Conservation (phyloP, 108 stramenopile species). For the Craspedostauros australis region DNA sequence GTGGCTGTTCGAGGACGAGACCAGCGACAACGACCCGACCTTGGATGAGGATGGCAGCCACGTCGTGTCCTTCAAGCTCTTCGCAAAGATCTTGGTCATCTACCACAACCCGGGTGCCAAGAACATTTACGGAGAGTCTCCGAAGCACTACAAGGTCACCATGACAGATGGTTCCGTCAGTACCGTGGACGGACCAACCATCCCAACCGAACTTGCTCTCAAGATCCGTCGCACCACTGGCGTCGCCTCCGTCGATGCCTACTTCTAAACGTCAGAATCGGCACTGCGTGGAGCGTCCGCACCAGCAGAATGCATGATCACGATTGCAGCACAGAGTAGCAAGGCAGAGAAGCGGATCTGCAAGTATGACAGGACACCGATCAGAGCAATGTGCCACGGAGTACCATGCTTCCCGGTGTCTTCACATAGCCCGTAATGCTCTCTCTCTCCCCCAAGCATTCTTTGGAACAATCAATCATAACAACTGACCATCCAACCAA, state of each 20-base stretch:
- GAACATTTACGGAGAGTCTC: constrained; percentile 64
- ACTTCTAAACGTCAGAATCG: constrained; percentile 76
- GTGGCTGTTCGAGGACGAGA: constrained; percentile 82
- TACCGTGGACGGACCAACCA: constrained; percentile 46
- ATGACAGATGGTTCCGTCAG: constrained; percentile 65
- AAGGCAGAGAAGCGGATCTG: too few species aligned
- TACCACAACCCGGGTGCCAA: constrained; percentile 85
- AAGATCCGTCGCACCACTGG: constrained; percentile 61
- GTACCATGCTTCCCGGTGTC: too few species aligned
- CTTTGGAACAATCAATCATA: too few species aligned
- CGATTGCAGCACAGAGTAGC: too few species aligned
- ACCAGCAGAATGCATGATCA: too few species aligned
- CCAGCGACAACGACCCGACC: constrained; percentile 33
- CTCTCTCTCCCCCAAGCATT: too few species aligned
- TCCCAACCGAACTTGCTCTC: constrained; percentile 62
- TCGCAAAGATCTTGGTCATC: constrained; percentile 80
- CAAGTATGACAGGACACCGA: too few species aligned
- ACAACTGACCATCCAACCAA: too few species aligned
- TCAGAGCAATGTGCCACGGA: too few species aligned
- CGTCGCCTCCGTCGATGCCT: constrained; percentile 76
- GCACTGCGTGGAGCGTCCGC: too few species aligned
- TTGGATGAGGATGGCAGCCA: constrained; percentile 75
- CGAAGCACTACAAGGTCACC: constrained; percentile 69
- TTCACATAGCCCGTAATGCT: too few species aligned
- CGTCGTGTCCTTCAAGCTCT: constrained; percentile 83